These are phyloP conservation scores for Cystobasidium tubakii DNA, from an alignment of 768 basidiomycete genomes.

Conservation along the genomic window DNA sequence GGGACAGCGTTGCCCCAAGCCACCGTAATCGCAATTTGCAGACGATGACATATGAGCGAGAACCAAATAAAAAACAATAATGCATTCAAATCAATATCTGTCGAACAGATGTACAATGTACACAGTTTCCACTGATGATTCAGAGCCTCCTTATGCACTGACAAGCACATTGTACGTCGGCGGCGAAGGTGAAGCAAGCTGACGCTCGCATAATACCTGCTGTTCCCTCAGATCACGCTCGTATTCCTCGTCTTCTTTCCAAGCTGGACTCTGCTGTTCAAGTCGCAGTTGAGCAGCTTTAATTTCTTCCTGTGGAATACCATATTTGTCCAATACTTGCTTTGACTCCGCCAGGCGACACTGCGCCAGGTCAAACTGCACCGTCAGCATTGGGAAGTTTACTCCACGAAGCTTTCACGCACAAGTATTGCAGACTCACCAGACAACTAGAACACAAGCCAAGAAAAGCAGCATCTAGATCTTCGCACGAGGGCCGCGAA, in stretches of 20 bases:
- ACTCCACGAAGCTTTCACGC: no score
- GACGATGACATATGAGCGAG: no score
- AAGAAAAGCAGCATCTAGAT: constrained; percentile 20
- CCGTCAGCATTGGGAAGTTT: no score
- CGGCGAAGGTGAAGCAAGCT: not conserved
- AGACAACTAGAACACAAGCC: constrained; percentile 22
- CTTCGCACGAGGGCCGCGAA: not conserved
- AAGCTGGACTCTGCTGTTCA: not conserved
- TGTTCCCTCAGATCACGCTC: not conserved
- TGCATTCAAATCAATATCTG: no score
- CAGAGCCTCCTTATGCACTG: no score
- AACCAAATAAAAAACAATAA: no score
- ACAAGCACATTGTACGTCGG: not conserved
- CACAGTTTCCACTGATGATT: no score
- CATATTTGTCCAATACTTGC: not conserved
- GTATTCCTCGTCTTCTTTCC: constrained; percentile 1
- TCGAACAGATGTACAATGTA: no score
- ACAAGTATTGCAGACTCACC: no score
- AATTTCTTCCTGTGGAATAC: constrained; percentile 26
- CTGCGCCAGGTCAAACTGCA: not conserved
- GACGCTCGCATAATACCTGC: not conserved
- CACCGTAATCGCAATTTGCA: no score
- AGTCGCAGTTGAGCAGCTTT: not conserved
- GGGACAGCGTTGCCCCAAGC: no score
- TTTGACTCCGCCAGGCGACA: constrained; percentile 16